Evolutionary conservation across 352 stramenopile species (phyloP).

Genomic region (Phytophthora sp.): DNA sequence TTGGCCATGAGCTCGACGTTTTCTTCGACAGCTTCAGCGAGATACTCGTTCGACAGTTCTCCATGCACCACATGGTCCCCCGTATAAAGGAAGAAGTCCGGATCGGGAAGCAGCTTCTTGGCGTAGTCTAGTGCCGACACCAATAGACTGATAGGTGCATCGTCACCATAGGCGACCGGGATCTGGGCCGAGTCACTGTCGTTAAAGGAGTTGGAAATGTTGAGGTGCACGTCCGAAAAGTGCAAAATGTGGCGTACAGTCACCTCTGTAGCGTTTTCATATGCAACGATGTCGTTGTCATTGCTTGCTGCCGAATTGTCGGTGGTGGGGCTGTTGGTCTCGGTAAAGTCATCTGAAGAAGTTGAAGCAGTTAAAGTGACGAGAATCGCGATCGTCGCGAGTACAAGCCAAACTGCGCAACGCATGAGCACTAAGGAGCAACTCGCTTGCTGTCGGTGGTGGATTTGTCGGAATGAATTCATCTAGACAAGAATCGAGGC

Average conservation of each 20-base stretch:
- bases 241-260: constrained; percentile 65
- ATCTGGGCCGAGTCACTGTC: constrained; percentile 45
- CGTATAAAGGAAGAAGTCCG: constrained; percentile 79
- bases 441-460: constrained; percentile 6
- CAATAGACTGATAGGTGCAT: constrained; percentile 60
- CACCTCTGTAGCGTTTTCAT: not conserved
- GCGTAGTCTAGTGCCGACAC: constrained; percentile 70
- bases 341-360: not conserved
- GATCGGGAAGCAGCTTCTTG: constrained; percentile 55
- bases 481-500: constrained; percentile 14
- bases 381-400: constrained; percentile 7
- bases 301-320: not conserved
- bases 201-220: constrained; percentile 59
- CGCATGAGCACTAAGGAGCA: constrained; percentile 15
- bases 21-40: constrained; percentile 53
- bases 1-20: constrained; percentile 68
- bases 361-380: constrained; percentile 23
- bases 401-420: constrained; percentile 6
- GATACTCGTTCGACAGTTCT: constrained; percentile 54
- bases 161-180: constrained; percentile 46
- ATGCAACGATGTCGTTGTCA: not conserved
- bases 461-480: constrained; percentile 31
- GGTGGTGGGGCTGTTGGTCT: too few relatives aligned
- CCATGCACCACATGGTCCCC: constrained; percentile 75
- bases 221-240: constrained; percentile 84